Evolutionary conservation across 176 grass and related monocot species (phyloP).

Genomic region (Phragmites australis): DNA sequence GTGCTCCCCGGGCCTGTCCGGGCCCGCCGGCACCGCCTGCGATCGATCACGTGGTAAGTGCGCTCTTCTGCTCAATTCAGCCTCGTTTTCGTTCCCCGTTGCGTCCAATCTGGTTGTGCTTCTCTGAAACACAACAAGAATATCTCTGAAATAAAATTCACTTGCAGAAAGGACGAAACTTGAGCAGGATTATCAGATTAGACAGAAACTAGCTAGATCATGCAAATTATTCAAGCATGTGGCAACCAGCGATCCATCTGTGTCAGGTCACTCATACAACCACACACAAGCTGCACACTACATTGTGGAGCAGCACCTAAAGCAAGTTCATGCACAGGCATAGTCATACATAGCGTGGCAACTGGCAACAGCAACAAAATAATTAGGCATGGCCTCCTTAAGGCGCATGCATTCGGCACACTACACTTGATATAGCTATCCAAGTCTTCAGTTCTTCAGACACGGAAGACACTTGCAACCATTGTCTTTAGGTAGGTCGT

Average conservation of each 20-base stretch:
- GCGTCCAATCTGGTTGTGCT: background rate
- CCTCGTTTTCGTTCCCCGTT: no score
- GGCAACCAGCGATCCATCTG: slow-evolving; percentile 35
- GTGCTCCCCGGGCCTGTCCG: background rate
- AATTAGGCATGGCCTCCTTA: slow-evolving; percentile 16
- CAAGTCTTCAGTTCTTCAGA: slow-evolving; percentile 8
- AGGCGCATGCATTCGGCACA: slow-evolving; percentile 18
- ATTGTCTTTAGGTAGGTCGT: slow-evolving; percentile 20
- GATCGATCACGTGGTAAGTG: slow-evolving; percentile 1
- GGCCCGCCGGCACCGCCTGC: background rate
- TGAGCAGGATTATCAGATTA: background rate
- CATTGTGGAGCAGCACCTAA: background rate
- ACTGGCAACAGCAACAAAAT: slow-evolving; percentile 34
- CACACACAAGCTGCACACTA: slow-evolving; percentile 25
- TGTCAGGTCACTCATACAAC: background rate
- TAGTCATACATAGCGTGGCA: background rate
- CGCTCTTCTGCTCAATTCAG: background rate
- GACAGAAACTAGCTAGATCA: background rate
- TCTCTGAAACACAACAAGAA: background rate
- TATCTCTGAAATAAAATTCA: background rate
- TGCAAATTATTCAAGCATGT: slow-evolving; percentile 42
- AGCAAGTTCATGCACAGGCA: slow-evolving; percentile 25
- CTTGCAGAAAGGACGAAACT: background rate
- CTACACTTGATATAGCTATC: slow-evolving; percentile 15
- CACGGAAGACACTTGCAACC: background rate